phyloP scores from a whole-genome alignment of 2,329 filamentous ascomycete genomes.

The Lecanicillium sp. region DNA sequence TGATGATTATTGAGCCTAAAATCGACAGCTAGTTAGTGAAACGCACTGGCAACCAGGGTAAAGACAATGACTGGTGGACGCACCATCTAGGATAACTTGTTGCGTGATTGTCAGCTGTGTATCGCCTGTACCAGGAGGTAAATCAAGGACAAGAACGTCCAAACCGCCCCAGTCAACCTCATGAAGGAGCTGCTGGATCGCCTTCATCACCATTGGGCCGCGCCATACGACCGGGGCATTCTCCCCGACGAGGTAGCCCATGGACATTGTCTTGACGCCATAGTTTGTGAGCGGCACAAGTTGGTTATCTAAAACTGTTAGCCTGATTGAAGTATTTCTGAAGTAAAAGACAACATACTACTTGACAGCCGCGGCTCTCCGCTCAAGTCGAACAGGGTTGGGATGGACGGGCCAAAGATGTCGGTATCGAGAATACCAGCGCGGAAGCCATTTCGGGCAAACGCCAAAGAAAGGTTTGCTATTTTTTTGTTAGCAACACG shows the following conservation, averaged over 20 bases:
- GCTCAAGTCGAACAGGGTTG: constrained; percentile 75
- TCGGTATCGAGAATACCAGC: constrained; percentile 90
- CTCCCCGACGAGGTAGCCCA: constrained; percentile 84
- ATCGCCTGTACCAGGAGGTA: constrained; percentile 92
- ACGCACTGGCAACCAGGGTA: background rate
- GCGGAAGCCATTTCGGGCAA: constrained; percentile 72
- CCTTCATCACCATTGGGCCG: constrained; percentile 96
- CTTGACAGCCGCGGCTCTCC: constrained; percentile 69
- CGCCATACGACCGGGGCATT: constrained; percentile 86
- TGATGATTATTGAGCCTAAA: constrained; percentile 72
- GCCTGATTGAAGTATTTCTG: background rate
- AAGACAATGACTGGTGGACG: constrained; percentile 15
- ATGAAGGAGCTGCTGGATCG: constrained; percentile 87
- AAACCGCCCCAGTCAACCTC: constrained; percentile 90
- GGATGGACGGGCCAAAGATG: constrained; percentile 93
- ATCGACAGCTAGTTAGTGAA: background rate
- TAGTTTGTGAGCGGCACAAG: constrained; percentile 87
- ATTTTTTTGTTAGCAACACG: background rate
- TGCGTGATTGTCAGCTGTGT: constrained; percentile 96
- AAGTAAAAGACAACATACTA: constrained; percentile 39
- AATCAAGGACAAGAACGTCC: constrained; percentile 80
- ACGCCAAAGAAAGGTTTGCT: constrained; percentile 78
- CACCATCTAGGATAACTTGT: constrained; percentile 80
- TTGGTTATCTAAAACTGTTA: constrained; percentile 53
- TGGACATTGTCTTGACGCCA: constrained; percentile 96